Base-by-base conservation (phyloP, 2,329 filamentous ascomycete species). In the Balansia obtecta region DNA sequence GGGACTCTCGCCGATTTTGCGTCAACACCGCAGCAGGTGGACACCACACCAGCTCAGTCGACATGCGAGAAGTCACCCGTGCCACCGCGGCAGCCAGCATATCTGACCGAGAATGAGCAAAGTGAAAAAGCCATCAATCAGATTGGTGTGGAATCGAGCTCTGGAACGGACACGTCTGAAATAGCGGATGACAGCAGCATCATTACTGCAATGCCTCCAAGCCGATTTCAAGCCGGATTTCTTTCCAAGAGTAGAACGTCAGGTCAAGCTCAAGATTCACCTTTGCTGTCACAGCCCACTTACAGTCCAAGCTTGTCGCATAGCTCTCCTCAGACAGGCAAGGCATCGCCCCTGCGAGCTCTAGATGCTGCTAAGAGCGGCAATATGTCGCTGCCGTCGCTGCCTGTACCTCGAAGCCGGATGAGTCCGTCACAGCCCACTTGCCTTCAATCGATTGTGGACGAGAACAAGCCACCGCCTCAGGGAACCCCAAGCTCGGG, bases 1-100 rank as follows among this genome's bases (percentile, higher is more conserved):
- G 90, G 89, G 22, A 83, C 84, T 1, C 71, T 97, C 50, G 89
- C 86, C 11, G 93, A 97, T 63, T 96, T 91, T 63, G 87, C 91
- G 61, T 88, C 88, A 68, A 96, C 91, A 2, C 91, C 93, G 1
- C 79, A 89, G 64, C 86, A 83, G 61, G 66, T 76, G 9, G 72
- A 57, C 20, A 54, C 78, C 15, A 72, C 73, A 2, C 77, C 81
- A 7, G 77, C 82, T 46, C 50, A 59, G 18, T 37, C 55, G 5
- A 59, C 60, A 0, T 55, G 56, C 0, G 55, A 60, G 50, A 62
- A 57, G 56, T 52, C 48, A 18, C 65, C 73, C 2, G 57, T 68
- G 12, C 63, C 68, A 2, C 58, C 67, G n/a, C 38, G 46, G 0
- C 42, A 57, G 41, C 54, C 57, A 18, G 49, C 56, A 0, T 59